These are phyloP conservation scores for Obba rivulosa DNA, from an alignment of 768 basidiomycete genomes.

Conservation along the genomic window DNA sequence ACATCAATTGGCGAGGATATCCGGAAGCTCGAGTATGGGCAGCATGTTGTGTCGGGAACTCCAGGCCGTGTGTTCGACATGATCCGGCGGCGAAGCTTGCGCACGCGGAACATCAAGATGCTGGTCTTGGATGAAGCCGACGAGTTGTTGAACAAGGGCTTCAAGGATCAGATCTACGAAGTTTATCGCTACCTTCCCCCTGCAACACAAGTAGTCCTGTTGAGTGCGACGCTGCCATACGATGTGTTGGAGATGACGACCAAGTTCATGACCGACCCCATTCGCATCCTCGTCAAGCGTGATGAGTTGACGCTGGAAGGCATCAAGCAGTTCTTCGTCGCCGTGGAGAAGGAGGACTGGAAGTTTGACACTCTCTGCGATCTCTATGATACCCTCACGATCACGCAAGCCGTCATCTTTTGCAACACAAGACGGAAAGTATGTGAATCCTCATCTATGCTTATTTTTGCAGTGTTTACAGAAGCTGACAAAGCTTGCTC, in stretches of 20 bases:
- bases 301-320: conserved; percentile 97
- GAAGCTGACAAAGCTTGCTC: background rate
- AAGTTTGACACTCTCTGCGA: conserved; percentile 98
- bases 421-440: conserved; percentile 98
- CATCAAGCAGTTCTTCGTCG: conserved; percentile 96
- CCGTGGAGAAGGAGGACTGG: conserved; percentile 99
- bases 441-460: conserved; percentile 8
- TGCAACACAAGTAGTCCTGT: conserved; percentile 92
- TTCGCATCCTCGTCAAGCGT: conserved; percentile 98
- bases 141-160: conserved; percentile 94
- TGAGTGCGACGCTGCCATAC: conserved; percentile 93
- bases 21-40: conserved; percentile 93
- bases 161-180: conserved; percentile 99
- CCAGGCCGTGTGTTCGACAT: conserved; percentile 99
- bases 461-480: background rate
- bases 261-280: conserved; percentile 99
- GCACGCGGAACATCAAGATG: conserved; percentile 98
- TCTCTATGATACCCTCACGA: conserved; percentile 96
- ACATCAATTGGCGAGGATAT: conserved; percentile 98
- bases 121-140: conserved; percentile 93
- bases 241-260: conserved; percentile 99
- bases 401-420: conserved; percentile 99
- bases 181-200: conserved; percentile 97
- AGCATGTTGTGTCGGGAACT: conserved; percentile 95
- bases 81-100: conserved; percentile 90